phyloP scores from a whole-genome alignment of 257 asterid species.

The Coffea eugenioides region DNA sequence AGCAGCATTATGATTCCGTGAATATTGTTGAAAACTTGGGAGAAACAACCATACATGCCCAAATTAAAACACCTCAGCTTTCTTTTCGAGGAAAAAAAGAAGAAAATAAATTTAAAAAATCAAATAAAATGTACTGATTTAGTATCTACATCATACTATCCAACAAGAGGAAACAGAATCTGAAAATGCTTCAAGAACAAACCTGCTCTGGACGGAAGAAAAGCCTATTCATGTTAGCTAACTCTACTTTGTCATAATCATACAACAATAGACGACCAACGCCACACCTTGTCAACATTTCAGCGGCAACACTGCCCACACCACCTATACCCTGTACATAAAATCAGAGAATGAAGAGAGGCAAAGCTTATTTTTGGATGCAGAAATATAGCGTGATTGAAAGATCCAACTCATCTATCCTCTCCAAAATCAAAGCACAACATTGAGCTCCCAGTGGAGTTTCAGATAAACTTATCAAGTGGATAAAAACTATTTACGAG shows the following conservation, averaged over 20 bases:
- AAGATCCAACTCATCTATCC: not conserved
- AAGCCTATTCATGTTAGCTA: conserved; percentile 98
- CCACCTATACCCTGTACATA: conserved; percentile 94
- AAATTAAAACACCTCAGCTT: not conserved
- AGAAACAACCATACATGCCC: not conserved
- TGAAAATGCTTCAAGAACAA: conserved; percentile 20
- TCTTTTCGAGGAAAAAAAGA: too few relatives aligned
- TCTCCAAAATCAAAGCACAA: not conserved
- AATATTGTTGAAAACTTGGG: not conserved
- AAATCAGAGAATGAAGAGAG: conserved; percentile 13
- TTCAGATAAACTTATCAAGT: not conserved
- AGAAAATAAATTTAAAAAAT: too few relatives aligned
- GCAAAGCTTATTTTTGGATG: not conserved
- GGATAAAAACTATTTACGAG: not conserved
- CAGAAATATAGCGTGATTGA: too few relatives aligned
- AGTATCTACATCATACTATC: not conserved
- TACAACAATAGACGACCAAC: conserved; percentile 93
- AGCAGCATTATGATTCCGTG: not conserved
- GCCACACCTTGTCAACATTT: conserved; percentile 99
- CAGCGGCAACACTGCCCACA: conserved; percentile 99
- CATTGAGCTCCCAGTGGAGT: not conserved
- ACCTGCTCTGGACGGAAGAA: conserved; percentile 99
- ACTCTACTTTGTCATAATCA: conserved; percentile 98
- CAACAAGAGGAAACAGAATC: not conserved
- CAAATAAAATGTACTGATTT: not conserved